These are phyloP conservation scores for Domatiomyces globalis DNA, from an alignment of 2,329 filamentous ascomycete genomes.

Conservation along the genomic window DNA sequence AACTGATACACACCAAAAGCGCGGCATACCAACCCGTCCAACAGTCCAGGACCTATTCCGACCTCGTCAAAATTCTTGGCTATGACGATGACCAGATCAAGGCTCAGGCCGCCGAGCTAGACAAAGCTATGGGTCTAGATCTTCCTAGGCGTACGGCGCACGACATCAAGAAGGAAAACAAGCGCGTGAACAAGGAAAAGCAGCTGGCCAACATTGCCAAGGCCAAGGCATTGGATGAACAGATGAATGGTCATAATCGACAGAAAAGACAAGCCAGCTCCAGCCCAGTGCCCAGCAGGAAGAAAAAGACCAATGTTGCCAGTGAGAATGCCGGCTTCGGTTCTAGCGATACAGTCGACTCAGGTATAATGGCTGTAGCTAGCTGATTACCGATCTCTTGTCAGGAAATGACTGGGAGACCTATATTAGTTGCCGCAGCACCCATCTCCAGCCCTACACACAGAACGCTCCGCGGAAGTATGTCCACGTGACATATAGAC, in stretches of 20 bases:
- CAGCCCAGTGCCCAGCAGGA: slow-evolving; percentile 10
- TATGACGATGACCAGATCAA: slow-evolving; percentile 47
- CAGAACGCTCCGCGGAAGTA: too few relatives aligned
- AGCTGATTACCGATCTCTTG: slow-evolving; percentile 3
- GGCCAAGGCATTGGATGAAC: slow-evolving; percentile 7
- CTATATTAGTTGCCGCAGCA: too few relatives aligned
- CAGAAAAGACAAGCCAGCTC: slow-evolving; percentile 1
- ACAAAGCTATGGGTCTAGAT: slow-evolving; percentile 48
- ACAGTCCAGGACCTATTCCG: slow-evolving; percentile 54
- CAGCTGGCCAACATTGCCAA: slow-evolving; percentile 3
- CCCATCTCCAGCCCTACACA: too few relatives aligned
- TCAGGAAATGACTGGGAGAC: too few relatives aligned
- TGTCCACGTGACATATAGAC: too few relatives aligned
- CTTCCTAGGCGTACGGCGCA: slow-evolving; percentile 22
- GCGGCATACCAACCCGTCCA: slow-evolving; percentile 48
- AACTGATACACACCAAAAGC: slow-evolving; percentile 72
- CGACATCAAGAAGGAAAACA: slow-evolving; percentile 17
- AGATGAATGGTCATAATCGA: not conserved
- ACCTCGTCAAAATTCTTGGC: slow-evolving; percentile 51
- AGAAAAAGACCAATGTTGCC: slow-evolving; percentile 15
- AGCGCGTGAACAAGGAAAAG: slow-evolving; percentile 12
- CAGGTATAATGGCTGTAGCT: slow-evolving; percentile 14
- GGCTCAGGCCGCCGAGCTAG: slow-evolving; percentile 46
- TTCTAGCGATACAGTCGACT: slow-evolving; percentile 10
- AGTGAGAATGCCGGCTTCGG: slow-evolving; percentile 15